Percentiles rank a stretch among this genome's conserved stretches.
These are phyloP conservation scores for Neofusicoccum umdonicola DNA, from an alignment of 2,329 filamentous ascomycete genomes.

Conservation along the genomic window DNA sequence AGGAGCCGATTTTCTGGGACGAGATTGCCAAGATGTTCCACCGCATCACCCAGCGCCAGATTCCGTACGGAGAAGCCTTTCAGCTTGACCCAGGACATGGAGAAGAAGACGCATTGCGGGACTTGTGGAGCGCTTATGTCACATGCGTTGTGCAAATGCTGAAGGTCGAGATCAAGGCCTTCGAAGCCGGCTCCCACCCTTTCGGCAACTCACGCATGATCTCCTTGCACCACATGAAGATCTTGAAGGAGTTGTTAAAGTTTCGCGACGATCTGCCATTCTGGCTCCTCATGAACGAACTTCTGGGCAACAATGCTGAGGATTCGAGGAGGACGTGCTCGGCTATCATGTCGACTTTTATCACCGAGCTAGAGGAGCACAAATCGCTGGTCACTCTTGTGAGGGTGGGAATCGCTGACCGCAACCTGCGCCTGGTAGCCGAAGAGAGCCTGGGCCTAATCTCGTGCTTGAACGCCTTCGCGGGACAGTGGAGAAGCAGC, in stretches of 20 bases:
- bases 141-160: constrained; percentile 8
- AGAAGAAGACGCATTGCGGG: constrained; percentile 3
- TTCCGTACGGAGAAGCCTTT: constrained; percentile 22
- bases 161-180: background rate
- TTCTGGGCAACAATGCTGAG: background rate
- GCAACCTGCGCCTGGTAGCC: background rate
- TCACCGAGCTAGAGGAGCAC: background rate
- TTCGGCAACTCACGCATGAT: background rate
- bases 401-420: constrained; percentile 2
- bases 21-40: constrained; percentile 30
- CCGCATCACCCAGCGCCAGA: constrained; percentile 25
- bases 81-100: background rate
- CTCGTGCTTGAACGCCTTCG: background rate
- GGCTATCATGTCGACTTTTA: background rate
- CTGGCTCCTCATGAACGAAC: constrained; percentile 7
- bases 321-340: background rate
- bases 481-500: background rate
- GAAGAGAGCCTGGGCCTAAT: background rate
- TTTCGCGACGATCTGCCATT: constrained; percentile 5
- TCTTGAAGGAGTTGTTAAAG: background rate
- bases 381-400: background rate
- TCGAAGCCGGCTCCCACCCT: background rate
- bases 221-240: background rate
- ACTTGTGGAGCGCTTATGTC: constrained; percentile 6
- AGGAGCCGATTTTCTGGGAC: constrained; percentile 34